Percentiles rank a stretch among this genome's conserved stretches.
Conservation (phyloP, 306 rosid genomes). For the Begonia fuchsioides region DNA sequence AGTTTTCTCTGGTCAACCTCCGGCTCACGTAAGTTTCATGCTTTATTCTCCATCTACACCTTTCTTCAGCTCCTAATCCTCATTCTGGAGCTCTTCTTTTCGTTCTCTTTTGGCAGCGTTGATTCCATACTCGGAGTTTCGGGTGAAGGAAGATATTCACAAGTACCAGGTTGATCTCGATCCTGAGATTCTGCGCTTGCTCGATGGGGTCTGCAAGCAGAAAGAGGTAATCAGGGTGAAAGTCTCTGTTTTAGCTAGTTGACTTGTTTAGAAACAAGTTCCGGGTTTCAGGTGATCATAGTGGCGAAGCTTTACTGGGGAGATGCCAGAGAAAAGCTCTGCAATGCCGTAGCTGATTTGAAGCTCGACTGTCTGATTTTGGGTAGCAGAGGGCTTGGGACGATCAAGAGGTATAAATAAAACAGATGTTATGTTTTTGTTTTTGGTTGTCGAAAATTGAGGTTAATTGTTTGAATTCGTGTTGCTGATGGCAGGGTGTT, state of each 20-base stretch:
- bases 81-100: background rate
- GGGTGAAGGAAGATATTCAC: slow-evolving; percentile 23
- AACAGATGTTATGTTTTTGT: background rate
- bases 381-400: slow-evolving; percentile 51
- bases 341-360: slow-evolving; percentile 22
- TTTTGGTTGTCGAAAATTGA: no score
- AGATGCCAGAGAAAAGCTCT: slow-evolving; percentile 37
- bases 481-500: slow-evolving; percentile 23
- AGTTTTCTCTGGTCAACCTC: slow-evolving; percentile 29
- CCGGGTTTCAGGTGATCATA: slow-evolving; percentile 20
- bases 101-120: slow-evolving; percentile 15
- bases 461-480: background rate
- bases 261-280: no score
- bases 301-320: slow-evolving; percentile 40
- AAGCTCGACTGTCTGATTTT: slow-evolving; percentile 34
- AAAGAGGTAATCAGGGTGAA: slow-evolving; percentile 18
- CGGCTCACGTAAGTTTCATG: slow-evolving; percentile 29
- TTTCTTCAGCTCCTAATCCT: no score
- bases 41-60: background rate
- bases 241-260: no score
- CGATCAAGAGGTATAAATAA: slow-evolving; percentile 24
- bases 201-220: slow-evolving; percentile 24
- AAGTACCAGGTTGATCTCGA: slow-evolving; percentile 21
- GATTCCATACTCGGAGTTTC: slow-evolving; percentile 34
- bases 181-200: slow-evolving; percentile 28